Evolutionary conservation across 768 basidiomycete genomes (phyloP), one percentile per base, ranked within the genome.

Genomic region (Kwoniella bestiolae): DNA sequence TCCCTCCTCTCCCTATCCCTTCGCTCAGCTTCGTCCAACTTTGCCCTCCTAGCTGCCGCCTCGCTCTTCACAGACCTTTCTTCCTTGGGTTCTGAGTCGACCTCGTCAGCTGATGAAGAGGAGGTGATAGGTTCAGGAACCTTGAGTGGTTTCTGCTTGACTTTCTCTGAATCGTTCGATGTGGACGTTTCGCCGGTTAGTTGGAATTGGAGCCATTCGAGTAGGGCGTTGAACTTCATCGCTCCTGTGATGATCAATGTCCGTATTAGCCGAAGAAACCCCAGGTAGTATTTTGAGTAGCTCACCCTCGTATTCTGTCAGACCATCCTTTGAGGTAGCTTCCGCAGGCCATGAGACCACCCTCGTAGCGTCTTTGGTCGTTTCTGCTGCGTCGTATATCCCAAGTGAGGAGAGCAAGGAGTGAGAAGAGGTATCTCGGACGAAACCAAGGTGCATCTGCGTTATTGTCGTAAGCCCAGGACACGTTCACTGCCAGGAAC

Each of bases 191-290:
- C 80, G 74, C 84, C 82, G 66, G 84, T 84, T 65, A 82, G 65
- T 21, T 77, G 76, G 16, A 81, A 80, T 86, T 88, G 78, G 90
- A 88, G 83, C 89, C 91, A 72, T 87, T 87, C 66, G 85, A 85
- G 57, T 44, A 95, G 83, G 2, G 89, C 84, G 57, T 92, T 90
- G 68, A 87, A 85, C 82, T 94, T 94, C 73, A 84, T 85, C 35
- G 84, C 79, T 45, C 91, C 92, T 72, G 29, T 59, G 7, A 8
- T 29, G n/a, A 38, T 23, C 5, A 31, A 23, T 18, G 21, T 49
- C 47, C n/a, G n/a, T n/a, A n/a, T n/a, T n/a, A 26, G 34, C 51
- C 51, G 18, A 23, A 55, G 9, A 28, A 59, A 21, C 18, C 7
- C 28, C 34, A 25, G 35, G 8, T 31, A 56, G 25, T 28, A 8